These are phyloP conservation scores for Panicum miliaceum DNA, from an alignment of 176 grass and related monocot genomes.

Conservation along the genomic window DNA sequence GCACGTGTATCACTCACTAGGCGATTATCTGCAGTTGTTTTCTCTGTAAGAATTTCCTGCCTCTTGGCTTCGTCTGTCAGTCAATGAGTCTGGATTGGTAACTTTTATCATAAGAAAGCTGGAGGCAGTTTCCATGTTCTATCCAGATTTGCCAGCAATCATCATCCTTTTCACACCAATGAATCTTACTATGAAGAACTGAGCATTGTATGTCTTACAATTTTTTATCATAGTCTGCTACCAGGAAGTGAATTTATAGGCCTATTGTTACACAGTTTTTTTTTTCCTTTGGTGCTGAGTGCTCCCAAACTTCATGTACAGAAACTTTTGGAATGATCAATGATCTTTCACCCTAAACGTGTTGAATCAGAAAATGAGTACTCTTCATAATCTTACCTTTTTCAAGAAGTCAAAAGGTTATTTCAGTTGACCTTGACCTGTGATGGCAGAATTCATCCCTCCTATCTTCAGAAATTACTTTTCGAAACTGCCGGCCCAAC, in stretches of 20 bases:
- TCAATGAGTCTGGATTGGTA: not conserved
- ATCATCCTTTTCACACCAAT: not conserved
- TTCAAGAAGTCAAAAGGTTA: constrained; percentile 6
- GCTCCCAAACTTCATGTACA: not conserved
- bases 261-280: not conserved
- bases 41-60: constrained; percentile 2
- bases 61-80: not conserved
- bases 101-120: not conserved
- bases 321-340: constrained; percentile 17
- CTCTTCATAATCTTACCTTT: not conserved
- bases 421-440: constrained; percentile 34
- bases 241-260: not conserved
- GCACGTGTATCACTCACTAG: not conserved
- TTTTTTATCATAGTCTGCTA: constrained; percentile 5
- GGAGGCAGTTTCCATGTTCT: constrained; percentile 1
- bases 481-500: constrained; percentile 33
- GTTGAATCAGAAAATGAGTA: constrained; percentile 13
- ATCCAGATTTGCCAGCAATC: not conserved
- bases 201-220: not conserved
- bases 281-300: not conserved
- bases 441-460: constrained; percentile 19
- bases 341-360: constrained; percentile 14
- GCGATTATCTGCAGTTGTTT: not conserved
- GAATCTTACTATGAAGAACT: not conserved
- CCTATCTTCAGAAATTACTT: constrained; percentile 23